Evolutionary conservation across 208 protist species (phyloP).

Genomic region (Tetramitus jugosus): DNA sequence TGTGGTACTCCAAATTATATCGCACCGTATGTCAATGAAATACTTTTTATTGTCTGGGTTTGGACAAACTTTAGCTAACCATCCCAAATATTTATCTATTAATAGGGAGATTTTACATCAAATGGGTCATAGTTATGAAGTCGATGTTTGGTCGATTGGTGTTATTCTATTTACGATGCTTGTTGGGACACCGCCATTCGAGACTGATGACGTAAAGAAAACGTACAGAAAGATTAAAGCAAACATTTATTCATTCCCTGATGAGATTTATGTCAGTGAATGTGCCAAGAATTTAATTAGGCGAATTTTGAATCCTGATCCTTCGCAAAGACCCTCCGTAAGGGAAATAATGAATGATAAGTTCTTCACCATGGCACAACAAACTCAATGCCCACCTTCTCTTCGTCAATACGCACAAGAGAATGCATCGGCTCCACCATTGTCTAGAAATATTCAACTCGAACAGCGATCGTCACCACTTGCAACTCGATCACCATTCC

Average conservation of each 20-base stretch:
- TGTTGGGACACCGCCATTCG: constrained; percentile 93
- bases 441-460: too few species aligned
- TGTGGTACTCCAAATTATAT: constrained; percentile 95
- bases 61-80: neutral
- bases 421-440: too few species aligned
- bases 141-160: constrained; percentile 94
- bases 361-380: constrained; percentile 7
- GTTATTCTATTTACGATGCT: constrained; percentile 95
- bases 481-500: too few species aligned
- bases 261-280: constrained; percentile 49
- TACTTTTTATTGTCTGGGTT: constrained; percentile 52
- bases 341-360: neutral
- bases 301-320: constrained; percentile 66
- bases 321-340: neutral
- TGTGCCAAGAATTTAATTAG: constrained; percentile 75
- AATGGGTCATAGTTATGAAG: constrained; percentile 88
- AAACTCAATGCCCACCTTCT: neutral
- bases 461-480: too few species aligned
- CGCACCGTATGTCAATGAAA: too few species aligned
- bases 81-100: neutral
- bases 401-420: neutral
- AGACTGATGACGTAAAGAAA: constrained; percentile 85
- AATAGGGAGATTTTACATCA: constrained; percentile 45
- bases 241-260: constrained; percentile 82
- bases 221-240: constrained; percentile 89